These are phyloP conservation scores for Polyplosphaeria fusca DNA, from an alignment of 495 filamentous ascomycete species.

Conservation along the genomic window DNA sequence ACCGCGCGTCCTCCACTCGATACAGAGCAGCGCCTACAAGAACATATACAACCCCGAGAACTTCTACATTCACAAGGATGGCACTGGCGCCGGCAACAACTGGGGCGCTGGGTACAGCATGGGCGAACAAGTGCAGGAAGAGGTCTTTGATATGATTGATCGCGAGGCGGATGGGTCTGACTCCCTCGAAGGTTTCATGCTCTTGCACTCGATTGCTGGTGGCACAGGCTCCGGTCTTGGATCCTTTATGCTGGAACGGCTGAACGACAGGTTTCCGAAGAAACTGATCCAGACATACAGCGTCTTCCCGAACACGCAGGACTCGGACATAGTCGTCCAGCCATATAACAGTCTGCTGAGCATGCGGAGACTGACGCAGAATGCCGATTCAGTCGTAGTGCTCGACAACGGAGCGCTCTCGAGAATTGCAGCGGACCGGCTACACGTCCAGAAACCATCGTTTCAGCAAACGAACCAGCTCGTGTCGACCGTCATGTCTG, in stretches of 20 bases:
- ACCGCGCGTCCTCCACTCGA: conserved; percentile 84
- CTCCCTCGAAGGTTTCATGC: conserved; percentile 97
- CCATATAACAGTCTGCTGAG: conserved; percentile 95
- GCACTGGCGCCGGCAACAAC: conserved; percentile 92
- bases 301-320: conserved; percentile 89
- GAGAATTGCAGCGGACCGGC: conserved; percentile 86
- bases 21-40: conserved; percentile 87
- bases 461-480: conserved; percentile 97
- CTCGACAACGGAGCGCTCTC: conserved; percentile 93
- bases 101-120: conserved; percentile 94
- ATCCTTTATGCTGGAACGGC: conserved; percentile 88
- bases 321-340: conserved; percentile 90
- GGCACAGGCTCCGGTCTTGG: conserved; percentile 94
- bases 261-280: conserved; percentile 97
- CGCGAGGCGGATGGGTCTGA: conserved; percentile 97
- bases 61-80: conserved; percentile 90
- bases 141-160: conserved; percentile 99
- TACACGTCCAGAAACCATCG: conserved; percentile 90
- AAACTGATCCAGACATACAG: conserved; percentile 99
- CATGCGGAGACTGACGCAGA: conserved; percentile 86
- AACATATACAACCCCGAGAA: conserved; percentile 99
- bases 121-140: conserved; percentile 90
- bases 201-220: conserved; percentile 95
- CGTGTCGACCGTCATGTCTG: conserved; percentile 97
- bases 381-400: conserved; percentile 97